Base-by-base conservation (phyloP, 140 eudicot species). In the Cichorium intybus region DNA sequence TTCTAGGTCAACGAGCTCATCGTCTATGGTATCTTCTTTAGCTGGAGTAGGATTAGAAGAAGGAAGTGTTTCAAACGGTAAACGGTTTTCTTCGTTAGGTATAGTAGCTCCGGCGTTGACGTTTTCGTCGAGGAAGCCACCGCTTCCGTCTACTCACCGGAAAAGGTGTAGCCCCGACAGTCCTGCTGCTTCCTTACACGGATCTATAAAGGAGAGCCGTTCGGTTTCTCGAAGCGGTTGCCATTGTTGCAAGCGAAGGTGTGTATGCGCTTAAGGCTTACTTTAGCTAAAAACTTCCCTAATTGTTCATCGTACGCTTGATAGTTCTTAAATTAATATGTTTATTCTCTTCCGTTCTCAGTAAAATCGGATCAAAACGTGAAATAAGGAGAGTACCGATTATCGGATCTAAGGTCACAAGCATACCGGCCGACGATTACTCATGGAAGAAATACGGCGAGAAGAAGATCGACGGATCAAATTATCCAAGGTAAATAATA, bases 361-460 rank as follows among this genome's bases (percentile, higher is more conserved):
- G 91, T 84, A 84, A 76, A 70, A 78, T 41, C 57, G 22, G 55
- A 33, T 27, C 80, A 45, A 56, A 80, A 67, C 73, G 66, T 18
- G 60, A 46, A 45, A 64, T 41, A 12, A 35, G 53, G 57, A 35
- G 81, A 56, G 76, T 80, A 0, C 80, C 80, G 26, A 76, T 82
- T 7, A 82, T 69, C 3, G 75, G 84, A 71, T 71, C 72, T 1
- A 83, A 77, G 41, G 69, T 65, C 15, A 82, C 82, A 1, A 79
- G 72, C 45, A 83, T 80, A 6, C 93, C 85, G 1, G 50, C 77
- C 12, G 93, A 85, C 52, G 79, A 79, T 69, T 82, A 52, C 67
- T 79, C 94, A 1, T 85, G 94, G 94, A 85, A 76, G 24, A 85
- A 85, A 24, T 82, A 85, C 69, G 86, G 85, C 11, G 88, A 79